phyloP scores from a whole-genome alignment of 768 basidiomycete genomes.

The Termitomyces sp. region DNA sequence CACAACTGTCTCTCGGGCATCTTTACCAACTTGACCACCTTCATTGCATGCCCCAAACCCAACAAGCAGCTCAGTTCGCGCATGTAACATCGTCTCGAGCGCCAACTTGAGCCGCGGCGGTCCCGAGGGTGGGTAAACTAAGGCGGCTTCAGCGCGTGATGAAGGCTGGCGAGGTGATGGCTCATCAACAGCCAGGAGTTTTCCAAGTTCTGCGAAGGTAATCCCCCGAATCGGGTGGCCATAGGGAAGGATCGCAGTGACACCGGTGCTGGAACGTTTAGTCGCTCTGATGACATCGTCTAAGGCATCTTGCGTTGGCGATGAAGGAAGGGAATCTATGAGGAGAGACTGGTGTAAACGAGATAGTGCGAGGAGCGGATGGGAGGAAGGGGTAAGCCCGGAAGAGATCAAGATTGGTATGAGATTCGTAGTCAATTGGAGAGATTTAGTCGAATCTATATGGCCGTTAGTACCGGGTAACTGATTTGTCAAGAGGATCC shows the following conservation, averaged over 20 bases:
- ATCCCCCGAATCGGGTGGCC: conserved; percentile 80
- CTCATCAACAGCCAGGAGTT: conserved; percentile 76
- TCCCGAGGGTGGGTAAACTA: conserved; percentile 62
- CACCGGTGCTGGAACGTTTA: conserved; percentile 45
- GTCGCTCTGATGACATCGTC: conserved; percentile 59
- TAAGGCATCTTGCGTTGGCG: conserved; percentile 42
- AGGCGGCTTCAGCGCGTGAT: conserved; percentile 11
- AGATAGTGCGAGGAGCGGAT: conserved; percentile 72
- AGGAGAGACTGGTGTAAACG: conserved; percentile 71
- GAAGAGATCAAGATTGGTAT: conserved; percentile 58
- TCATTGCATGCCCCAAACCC: conserved; percentile 69
- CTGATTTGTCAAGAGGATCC: too few species aligned
- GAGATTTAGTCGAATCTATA: conserved; percentile 53
- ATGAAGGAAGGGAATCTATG: conserved; percentile 39
- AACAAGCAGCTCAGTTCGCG: conserved; percentile 52
- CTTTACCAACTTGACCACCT: conserved; percentile 66
- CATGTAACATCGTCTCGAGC: conserved; percentile 55
- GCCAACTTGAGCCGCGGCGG: conserved; percentile 58
- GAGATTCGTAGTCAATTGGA: conserved; percentile 57
- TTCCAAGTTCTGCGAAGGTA: conserved; percentile 74
- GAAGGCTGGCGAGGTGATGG: conserved; percentile 33
- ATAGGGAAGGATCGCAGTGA: conserved; percentile 43
- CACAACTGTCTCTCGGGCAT: conserved; percentile 54
- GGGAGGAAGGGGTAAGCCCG: conserved; percentile 56
- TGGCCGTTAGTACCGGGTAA: background rate